Percentiles rank a stretch among this genome's conserved stretches.
phyloP scores from a whole-genome alignment of 1,284 basidiomycete genomes.

The Ustilago loliicola region DNA sequence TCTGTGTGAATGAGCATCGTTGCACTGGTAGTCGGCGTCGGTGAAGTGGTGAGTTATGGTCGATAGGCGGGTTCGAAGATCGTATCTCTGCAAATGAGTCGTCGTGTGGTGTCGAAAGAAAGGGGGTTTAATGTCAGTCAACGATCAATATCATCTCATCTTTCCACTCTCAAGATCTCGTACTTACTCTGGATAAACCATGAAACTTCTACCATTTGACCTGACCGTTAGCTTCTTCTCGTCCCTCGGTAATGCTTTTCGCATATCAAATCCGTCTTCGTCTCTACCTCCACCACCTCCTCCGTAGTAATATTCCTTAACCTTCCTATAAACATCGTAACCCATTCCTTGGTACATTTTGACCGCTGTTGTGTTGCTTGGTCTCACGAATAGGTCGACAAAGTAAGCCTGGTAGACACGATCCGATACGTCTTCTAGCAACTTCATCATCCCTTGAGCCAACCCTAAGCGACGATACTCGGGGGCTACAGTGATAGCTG shows the following conservation, averaged over 20 bases:
- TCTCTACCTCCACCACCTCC: constrained; percentile 77
- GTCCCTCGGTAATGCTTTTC: constrained; percentile 71
- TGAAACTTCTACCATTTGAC: constrained; percentile 50
- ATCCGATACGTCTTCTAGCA: constrained; percentile 85
- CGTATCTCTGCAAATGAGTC: constrained; percentile 26
- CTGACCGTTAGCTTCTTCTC: constrained; percentile 53
- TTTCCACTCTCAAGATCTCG: background rate
- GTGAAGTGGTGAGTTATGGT: constrained; percentile 9
- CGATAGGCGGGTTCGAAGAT: constrained; percentile 45
- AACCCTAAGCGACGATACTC: constrained; percentile 87
- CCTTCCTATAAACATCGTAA: constrained; percentile 86
- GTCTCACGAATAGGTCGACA: constrained; percentile 90
- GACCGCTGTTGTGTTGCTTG: constrained; percentile 74
- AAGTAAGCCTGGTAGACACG: constrained; percentile 77
- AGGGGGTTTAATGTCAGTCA: too few species aligned
- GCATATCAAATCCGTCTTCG: constrained; percentile 93
- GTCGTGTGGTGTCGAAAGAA: too few species aligned
- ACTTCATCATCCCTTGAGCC: constrained; percentile 83
- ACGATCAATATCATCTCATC: too few species aligned
- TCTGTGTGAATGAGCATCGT: too few species aligned
- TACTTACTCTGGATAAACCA: constrained; percentile 64
- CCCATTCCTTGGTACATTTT: constrained; percentile 90
- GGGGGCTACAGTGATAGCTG: constrained; percentile 89
- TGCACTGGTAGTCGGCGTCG: too few species aligned
- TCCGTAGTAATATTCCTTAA: constrained; percentile 86